Conservation (phyloP, 2,329 filamentous ascomycete species). For the Penicillium sp. region DNA sequence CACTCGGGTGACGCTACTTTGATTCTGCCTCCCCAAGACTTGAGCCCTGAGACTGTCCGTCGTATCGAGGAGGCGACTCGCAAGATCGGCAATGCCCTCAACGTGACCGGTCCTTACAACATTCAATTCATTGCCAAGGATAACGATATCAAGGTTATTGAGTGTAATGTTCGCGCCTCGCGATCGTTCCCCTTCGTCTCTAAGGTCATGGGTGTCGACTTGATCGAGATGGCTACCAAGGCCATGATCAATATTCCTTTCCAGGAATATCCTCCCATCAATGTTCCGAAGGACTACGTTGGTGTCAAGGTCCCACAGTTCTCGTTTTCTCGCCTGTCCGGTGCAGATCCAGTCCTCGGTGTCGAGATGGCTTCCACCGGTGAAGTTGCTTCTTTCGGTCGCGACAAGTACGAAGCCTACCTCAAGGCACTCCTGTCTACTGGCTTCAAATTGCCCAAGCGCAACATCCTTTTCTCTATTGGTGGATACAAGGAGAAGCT, state of each 20-base stretch:
- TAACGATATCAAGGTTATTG: constrained; percentile 99
- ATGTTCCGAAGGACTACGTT: constrained; percentile 73
- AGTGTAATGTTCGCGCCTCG: constrained; percentile 95
- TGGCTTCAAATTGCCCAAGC: constrained; percentile 91
- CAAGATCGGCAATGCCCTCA: constrained; percentile 90
- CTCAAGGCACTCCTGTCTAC: constrained; percentile 93
- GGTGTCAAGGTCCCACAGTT: constrained; percentile 98
- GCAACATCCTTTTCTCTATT: constrained; percentile 91
- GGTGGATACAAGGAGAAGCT: constrained; percentile 97
- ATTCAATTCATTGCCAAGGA: constrained; percentile 99
- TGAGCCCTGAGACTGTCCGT: constrained; percentile 79
- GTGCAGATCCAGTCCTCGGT: constrained; percentile 90
- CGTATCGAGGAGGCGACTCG: constrained; percentile 91
- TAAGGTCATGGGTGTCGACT: constrained; percentile 95
- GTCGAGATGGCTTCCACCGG: constrained; percentile 99
- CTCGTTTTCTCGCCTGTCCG: constrained; percentile 94
- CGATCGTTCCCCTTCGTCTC: constrained; percentile 97
- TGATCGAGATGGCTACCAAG: constrained; percentile 98
- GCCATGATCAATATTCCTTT: constrained; percentile 86
- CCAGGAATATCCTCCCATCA: constrained; percentile 70
- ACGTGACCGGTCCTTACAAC: constrained; percentile 95
- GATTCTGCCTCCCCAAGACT: constrained; percentile 88
- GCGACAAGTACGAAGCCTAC: constrained; percentile 95
- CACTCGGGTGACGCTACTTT: constrained; percentile 97
- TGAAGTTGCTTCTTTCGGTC: constrained; percentile 93